Conservation (phyloP, 345 rosid genomes). For the Cardiospermum halicacabum region DNA sequence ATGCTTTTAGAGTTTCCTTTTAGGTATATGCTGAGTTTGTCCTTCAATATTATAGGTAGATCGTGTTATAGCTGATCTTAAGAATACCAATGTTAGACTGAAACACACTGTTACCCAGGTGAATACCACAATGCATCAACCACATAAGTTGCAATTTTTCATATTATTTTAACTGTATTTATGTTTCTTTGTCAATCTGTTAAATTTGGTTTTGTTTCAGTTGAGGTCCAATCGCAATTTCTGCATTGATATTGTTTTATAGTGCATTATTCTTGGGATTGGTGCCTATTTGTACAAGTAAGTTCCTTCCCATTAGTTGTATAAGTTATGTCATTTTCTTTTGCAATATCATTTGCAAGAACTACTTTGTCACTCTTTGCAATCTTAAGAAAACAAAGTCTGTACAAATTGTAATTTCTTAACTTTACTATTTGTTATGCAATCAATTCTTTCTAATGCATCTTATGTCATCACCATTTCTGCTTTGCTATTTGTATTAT, state of each 20-base stretch:
- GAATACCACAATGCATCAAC: conserved; percentile 22
- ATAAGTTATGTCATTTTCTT: neutral
- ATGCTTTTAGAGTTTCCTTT: conserved; percentile 6
- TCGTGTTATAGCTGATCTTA: conserved; percentile 85
- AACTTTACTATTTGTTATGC: neutral
- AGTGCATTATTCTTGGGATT: conserved; percentile 88
- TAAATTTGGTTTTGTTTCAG: conserved; percentile 42
- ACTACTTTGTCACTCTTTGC: neutral
- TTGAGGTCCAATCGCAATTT: conserved; percentile 96
- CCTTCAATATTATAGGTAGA: conserved; percentile 58
- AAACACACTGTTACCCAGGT: conserved; percentile 96
- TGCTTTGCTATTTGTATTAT: neutral
- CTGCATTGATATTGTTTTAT: conserved; percentile 84
- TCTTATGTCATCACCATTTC: neutral
- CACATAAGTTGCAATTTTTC: conserved; percentile 8
- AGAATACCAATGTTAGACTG: conserved; percentile 95
- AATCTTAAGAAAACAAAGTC: neutral
- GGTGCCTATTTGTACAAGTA: conserved; percentile 99
- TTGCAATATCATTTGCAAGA: neutral
- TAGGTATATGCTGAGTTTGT: conserved; percentile 10
- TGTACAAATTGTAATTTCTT: neutral
- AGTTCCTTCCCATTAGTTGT: conserved; percentile 31
- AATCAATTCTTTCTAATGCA: neutral
- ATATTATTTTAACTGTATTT: conserved; percentile 10
- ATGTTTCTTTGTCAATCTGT: conserved; percentile 23